These are phyloP conservation scores for Aspergillus luchuensis DNA, from an alignment of 2,329 filamentous ascomycete genomes.

Conservation along the genomic window DNA sequence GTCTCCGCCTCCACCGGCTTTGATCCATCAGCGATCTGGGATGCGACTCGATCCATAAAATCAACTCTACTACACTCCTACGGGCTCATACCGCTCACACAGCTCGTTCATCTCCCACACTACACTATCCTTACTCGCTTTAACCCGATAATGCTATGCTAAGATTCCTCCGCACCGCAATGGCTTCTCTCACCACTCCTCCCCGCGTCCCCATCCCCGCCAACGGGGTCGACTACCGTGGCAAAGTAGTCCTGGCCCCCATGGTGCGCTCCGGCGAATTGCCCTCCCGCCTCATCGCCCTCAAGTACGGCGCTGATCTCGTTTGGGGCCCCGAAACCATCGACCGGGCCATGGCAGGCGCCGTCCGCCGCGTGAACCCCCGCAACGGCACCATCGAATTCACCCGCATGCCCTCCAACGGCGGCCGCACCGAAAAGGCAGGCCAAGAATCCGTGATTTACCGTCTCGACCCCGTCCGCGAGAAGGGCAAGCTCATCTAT, in stretches of 20 bases:
- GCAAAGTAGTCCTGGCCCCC: conserved; percentile 90
- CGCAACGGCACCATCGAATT: conserved; percentile 81
- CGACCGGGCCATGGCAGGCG: conserved; percentile 88
- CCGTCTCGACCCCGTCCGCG: conserved; percentile 75
- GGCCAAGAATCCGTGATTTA: conserved; percentile 73
- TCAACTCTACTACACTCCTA: background rate
- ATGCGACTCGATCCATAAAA: background rate
- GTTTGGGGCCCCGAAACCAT: conserved; percentile 98
- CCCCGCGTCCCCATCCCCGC: conserved; percentile 80
- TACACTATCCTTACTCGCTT: background rate
- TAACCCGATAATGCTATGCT: conserved; percentile 42
- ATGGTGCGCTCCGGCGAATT: conserved; percentile 99
- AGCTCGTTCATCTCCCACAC: background rate
- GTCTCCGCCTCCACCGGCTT: conserved; percentile 10
- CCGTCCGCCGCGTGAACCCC: conserved; percentile 74
- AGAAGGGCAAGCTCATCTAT: conserved; percentile 77
- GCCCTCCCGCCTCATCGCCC: conserved; percentile 80
- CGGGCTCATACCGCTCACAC: background rate
- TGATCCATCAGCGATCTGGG: background rate
- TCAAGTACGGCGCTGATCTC: conserved; percentile 93
- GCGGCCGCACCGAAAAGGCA: conserved; percentile 44
- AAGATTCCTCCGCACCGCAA: conserved; percentile 53
- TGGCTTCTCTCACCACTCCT: conserved; percentile 59
- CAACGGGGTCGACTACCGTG: conserved; percentile 89
- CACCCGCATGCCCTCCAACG: conserved; percentile 72